Evolutionary conservation across 1,284 basidiomycete species (phyloP).

Genomic region (Malassezia furfur): DNA sequence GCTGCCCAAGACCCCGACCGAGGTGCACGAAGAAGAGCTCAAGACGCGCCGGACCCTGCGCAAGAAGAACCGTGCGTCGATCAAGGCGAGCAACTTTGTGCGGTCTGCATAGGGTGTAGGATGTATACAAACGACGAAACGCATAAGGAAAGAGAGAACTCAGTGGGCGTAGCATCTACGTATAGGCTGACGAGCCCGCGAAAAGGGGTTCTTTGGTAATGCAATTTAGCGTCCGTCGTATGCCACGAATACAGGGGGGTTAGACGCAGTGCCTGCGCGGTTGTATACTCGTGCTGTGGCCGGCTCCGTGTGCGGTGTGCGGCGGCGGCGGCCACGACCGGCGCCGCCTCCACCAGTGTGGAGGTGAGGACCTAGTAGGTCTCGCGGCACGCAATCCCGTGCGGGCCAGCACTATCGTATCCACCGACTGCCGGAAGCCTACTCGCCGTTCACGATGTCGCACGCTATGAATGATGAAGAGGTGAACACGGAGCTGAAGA

Average conservation of each 20-base stretch:
- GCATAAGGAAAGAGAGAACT: no score
- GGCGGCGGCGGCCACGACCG: no score
- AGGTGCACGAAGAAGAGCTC: conserved; percentile 3
- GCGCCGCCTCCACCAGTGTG: neutral
- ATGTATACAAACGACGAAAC: neutral
- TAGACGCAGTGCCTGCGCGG: no score
- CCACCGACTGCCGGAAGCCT: neutral
- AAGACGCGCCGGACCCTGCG: conserved; percentile 19
- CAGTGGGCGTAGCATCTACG: no score
- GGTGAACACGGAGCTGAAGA: conserved; percentile 93
- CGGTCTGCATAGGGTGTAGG: conserved; percentile 20
- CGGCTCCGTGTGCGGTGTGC: no score
- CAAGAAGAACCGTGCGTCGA: conserved; percentile 30
- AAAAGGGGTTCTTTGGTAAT: no score
- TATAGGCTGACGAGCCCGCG: no score
- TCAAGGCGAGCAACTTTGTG: conserved; percentile 43
- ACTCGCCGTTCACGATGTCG: conserved; percentile 29
- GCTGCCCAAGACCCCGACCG: conserved; percentile 16
- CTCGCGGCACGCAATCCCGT: conserved; percentile 1
- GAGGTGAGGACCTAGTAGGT: conserved; percentile 4
- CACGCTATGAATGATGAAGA: conserved; percentile 84
- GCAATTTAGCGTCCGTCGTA: no score
- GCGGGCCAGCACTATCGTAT: conserved; percentile 10
- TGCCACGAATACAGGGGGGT: no score
- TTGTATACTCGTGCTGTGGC: no score